These are phyloP conservation scores for Fistulifera pelliculosa DNA, from an alignment of 108 stramenopile genomes.

Conservation along the genomic window DNA sequence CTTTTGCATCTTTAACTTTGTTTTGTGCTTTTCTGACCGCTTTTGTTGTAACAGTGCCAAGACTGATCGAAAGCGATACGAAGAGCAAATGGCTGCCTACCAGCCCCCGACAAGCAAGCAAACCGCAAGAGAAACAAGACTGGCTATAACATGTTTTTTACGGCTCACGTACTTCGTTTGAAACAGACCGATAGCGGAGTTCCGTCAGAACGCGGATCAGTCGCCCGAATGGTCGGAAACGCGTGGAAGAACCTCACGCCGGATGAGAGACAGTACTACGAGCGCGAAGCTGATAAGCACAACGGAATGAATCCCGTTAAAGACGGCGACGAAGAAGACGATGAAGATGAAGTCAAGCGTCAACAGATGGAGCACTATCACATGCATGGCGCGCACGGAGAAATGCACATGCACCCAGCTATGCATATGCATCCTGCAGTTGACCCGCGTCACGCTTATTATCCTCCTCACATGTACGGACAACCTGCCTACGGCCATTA, in stretches of 20 bases:
- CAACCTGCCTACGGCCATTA: constrained; percentile 31
- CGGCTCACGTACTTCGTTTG: constrained; percentile 52
- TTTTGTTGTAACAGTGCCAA: constrained; percentile 30
- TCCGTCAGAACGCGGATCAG: constrained; percentile 64
- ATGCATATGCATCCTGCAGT: constrained; percentile 33
- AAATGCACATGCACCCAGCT: constrained; percentile 37
- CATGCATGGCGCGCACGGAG: constrained; percentile 17
- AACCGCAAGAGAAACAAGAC: constrained; percentile 73
- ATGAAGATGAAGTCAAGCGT: constrained; percentile 24
- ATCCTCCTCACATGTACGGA: constrained; percentile 25
- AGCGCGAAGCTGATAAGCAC: constrained; percentile 67
- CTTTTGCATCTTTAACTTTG: background rate
- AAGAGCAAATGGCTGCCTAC: constrained; percentile 70
- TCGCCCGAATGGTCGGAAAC: constrained; percentile 63
- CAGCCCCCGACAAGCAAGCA: constrained; percentile 64
- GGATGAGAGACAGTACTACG: constrained; percentile 70
- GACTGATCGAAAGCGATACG: constrained; percentile 59
- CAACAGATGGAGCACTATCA: constrained; percentile 4
- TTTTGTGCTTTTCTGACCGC: no score
- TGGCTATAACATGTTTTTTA: constrained; percentile 80
- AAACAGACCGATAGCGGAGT: constrained; percentile 57
- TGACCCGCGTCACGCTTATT: constrained; percentile 42
- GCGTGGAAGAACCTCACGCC: constrained; percentile 68
- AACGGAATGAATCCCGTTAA: constrained; percentile 50
- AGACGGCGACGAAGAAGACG: constrained; percentile 39